Conservation (phyloP, 306 rosid genomes). For the Canavalia ensiformis region DNA sequence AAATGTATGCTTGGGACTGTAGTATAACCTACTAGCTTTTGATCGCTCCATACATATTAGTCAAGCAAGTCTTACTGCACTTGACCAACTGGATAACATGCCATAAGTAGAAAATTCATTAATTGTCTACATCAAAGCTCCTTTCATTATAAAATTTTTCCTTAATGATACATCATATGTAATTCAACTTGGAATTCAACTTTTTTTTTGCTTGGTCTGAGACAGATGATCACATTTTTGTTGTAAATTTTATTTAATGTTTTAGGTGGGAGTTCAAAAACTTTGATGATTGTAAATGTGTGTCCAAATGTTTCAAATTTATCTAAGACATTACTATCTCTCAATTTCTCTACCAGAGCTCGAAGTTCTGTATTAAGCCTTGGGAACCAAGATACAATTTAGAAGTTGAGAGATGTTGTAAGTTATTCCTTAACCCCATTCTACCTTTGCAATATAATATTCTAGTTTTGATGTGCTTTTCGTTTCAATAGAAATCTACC, state of each 20-base stretch:
- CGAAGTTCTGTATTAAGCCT: slow-evolving; percentile 85
- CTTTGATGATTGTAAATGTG: slow-evolving; percentile 78
- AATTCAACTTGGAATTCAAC: not conserved
- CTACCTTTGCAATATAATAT: slow-evolving; percentile 18
- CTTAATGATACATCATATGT: too few species aligned
- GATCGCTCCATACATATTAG: too few species aligned
- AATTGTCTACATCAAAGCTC: too few species aligned
- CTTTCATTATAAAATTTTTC: too few species aligned
- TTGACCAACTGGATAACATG: too few species aligned
- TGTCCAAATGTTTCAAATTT: slow-evolving; percentile 74
- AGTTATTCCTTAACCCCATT: slow-evolving; percentile 45
- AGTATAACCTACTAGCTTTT: too few species aligned
- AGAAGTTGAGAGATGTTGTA: slow-evolving; percentile 90
- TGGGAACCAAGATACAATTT: slow-evolving; percentile 86
- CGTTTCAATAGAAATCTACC: slow-evolving; percentile 3
- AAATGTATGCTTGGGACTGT: too few species aligned
- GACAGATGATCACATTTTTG: not conserved
- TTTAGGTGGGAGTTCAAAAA: slow-evolving; percentile 85
- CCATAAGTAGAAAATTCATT: too few species aligned
- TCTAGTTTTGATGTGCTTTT: not conserved
- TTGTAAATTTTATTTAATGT: slow-evolving; percentile 24
- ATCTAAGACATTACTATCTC: slow-evolving; percentile 72
- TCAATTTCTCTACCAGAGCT: slow-evolving; percentile 82
- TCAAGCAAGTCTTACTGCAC: too few species aligned
- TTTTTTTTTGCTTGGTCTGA: slow-evolving; percentile 21